phyloP scores from a whole-genome alignment of 2,329 filamentous ascomycete species.

The Phialocephala sp. region DNA sequence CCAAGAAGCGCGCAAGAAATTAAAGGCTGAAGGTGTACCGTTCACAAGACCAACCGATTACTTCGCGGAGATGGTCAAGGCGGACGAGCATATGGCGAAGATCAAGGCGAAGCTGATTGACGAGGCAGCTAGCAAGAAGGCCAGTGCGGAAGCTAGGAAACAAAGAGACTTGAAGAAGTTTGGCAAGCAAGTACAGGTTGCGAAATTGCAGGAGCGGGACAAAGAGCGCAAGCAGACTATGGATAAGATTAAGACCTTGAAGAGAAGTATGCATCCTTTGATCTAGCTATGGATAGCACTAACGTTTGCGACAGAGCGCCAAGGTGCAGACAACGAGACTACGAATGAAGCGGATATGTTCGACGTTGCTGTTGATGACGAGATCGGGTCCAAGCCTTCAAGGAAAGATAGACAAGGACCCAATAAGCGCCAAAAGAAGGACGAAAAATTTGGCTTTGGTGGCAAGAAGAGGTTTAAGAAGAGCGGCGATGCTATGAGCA shows the following conservation, averaged over 20 bases:
- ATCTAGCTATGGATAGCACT: conserved; percentile 26
- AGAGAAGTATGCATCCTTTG: conserved; percentile 77
- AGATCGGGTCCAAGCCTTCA: conserved; percentile 46
- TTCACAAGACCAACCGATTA: conserved; percentile 93
- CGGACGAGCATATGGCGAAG: conserved; percentile 97
- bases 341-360: conserved; percentile 87
- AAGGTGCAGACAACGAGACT: conserved; percentile 63
- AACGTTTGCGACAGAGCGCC: conserved; percentile 69
- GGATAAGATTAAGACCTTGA: conserved; percentile 93
- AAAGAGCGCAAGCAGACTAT: conserved; percentile 92
- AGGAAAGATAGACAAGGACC: conserved; percentile 49
- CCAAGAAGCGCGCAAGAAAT: conserved; percentile 70
- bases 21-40: conserved; percentile 81
- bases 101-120: conserved; percentile 93
- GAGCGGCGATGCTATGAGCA: conserved; percentile 86
- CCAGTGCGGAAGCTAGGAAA: conserved; percentile 86
- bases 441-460: conserved; percentile 92
- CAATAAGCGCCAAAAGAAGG: conserved; percentile 91
- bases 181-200: conserved; percentile 96
- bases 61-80: conserved; percentile 99
- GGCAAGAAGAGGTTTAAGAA: conserved; percentile 93
- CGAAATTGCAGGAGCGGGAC: conserved; percentile 91
- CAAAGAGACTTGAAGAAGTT: conserved; percentile 98
- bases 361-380: conserved; percentile 80
- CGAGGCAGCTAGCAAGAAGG: conserved; percentile 91